These are phyloP conservation scores for Arachnomyces sp. DNA, from an alignment of 2,329 filamentous ascomycete species.

Conservation along the genomic window DNA sequence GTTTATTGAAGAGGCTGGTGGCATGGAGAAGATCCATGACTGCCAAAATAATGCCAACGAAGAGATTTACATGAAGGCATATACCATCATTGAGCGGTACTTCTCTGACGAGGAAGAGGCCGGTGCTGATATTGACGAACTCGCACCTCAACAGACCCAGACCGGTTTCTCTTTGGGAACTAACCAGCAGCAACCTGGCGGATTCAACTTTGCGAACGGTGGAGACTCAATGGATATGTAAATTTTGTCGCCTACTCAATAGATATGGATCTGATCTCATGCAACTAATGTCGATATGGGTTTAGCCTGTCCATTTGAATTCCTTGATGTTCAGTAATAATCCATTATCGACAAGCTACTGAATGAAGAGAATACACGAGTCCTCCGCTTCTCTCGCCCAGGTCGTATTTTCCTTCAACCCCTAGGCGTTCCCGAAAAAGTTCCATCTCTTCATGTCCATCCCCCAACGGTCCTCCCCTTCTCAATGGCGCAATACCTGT, in stretches of 20 bases:
- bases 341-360: background rate
- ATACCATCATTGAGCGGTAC: conserved; percentile 99
- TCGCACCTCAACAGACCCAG: conserved; percentile 63
- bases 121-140: conserved; percentile 68
- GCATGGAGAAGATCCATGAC: conserved; percentile 99
- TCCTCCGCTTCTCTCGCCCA: too few species aligned
- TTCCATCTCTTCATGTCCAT: background rate
- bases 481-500: conserved; percentile 8
- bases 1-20: conserved; percentile 96
- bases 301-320: background rate
- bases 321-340: background rate
- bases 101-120: conserved; percentile 96
- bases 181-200: conserved; percentile 61
- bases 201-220: conserved; percentile 86
- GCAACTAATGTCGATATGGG: background rate
- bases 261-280: conserved; percentile 3
- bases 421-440: background rate
- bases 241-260: conserved; percentile 19
- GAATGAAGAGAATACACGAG: too few species aligned
- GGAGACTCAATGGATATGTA: conserved; percentile 70
- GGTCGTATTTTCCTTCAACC: background rate
- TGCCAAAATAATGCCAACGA: conserved; percentile 99
- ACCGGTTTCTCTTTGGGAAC: conserved; percentile 63
- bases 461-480: too few species aligned
- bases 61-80: conserved; percentile 99